Conservation (phyloP, 1,284 basidiomycete species). For the Malassezia caprae region DNA sequence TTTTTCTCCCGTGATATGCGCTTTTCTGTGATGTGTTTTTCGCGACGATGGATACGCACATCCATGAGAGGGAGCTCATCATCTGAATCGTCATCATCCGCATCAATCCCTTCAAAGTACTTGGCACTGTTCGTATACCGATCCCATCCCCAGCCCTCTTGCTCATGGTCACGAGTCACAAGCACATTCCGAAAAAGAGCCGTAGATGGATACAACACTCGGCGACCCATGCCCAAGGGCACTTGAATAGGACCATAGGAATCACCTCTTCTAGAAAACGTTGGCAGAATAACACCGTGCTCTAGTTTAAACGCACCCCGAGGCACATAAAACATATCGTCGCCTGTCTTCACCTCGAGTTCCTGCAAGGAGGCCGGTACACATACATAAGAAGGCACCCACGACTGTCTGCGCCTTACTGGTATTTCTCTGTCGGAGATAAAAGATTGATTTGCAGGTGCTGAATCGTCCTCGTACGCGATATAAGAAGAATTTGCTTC, state of each 20-base stretch:
- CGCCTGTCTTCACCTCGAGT: neutral
- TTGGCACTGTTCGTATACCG: conserved; percentile 21
- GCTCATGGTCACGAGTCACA: conserved; percentile 37
- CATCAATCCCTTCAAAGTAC: conserved; percentile 17
- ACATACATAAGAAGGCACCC: conserved; percentile 4
- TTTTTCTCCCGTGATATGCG: conserved; percentile 4
- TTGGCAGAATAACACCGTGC: conserved; percentile 11
- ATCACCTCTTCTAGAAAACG: neutral
- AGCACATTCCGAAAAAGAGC: conserved; percentile 46
- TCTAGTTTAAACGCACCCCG: conserved; percentile 9
- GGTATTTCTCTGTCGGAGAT: neutral
- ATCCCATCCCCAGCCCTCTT: conserved; percentile 47
- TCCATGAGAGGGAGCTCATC: conserved; percentile 30
- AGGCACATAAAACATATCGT: conserved; percentile 4
- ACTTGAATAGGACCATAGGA: conserved; percentile 24
- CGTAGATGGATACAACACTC: conserved; percentile 38
- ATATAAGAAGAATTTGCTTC: neutral
- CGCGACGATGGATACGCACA: conserved; percentile 14
- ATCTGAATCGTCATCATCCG: conserved; percentile 26
- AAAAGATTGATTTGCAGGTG: neutral
- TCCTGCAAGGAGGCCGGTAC: conserved; percentile 5
- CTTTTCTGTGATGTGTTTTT: neutral
- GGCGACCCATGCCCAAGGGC: conserved; percentile 35
- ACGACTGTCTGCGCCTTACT: neutral
- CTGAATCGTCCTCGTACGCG: neutral